phyloP scores from a whole-genome alignment of 1,284 basidiomycete species.

The Cutaneotrichosporon dermatis region DNA sequence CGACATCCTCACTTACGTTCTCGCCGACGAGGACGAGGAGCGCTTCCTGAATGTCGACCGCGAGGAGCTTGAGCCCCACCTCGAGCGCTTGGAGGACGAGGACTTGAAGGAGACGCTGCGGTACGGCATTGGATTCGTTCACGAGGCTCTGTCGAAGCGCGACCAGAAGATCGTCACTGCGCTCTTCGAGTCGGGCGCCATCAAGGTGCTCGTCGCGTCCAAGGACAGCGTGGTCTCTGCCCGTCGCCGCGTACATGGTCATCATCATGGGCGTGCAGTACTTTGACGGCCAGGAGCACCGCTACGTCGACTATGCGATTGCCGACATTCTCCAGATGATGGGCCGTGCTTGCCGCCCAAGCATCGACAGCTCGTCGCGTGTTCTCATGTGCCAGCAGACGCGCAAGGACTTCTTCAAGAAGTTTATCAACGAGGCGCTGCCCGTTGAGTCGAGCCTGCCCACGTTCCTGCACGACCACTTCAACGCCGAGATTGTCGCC shows the following conservation, averaged over 20 bases:
- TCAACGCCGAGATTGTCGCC: conserved; percentile 96
- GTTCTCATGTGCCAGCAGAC: conserved; percentile 97
- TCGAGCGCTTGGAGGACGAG: conserved; percentile 76
- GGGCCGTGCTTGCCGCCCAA: conserved; percentile 86
- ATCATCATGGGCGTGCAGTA: conserved; percentile 97
- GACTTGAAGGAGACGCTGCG: conserved; percentile 75
- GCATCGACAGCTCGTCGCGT: conserved; percentile 77
- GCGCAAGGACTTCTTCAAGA: conserved; percentile 96
- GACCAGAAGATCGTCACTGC: conserved; percentile 91
- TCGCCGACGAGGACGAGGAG: conserved; percentile 77
- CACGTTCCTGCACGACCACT: conserved; percentile 88
- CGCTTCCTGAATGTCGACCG: conserved; percentile 87
- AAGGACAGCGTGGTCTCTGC: conserved; percentile 96
- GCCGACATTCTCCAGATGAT: conserved; percentile 99
- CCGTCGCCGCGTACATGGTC: conserved; percentile 91
- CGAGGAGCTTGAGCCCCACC: conserved; percentile 77
- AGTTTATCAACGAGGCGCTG: conserved; percentile 94
- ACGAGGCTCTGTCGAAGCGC: conserved; percentile 84
- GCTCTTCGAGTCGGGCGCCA: conserved; percentile 89
- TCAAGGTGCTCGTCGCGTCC: conserved; percentile 88
- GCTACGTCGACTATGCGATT: conserved; percentile 95
- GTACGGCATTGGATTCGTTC: conserved; percentile 91
- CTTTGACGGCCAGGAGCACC: conserved; percentile 93
- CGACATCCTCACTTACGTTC: conserved; percentile 83
- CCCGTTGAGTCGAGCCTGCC: conserved; percentile 93